phyloP scores from a whole-genome alignment of 352 stramenopile species.

The Lagenidium sp. region DNA sequence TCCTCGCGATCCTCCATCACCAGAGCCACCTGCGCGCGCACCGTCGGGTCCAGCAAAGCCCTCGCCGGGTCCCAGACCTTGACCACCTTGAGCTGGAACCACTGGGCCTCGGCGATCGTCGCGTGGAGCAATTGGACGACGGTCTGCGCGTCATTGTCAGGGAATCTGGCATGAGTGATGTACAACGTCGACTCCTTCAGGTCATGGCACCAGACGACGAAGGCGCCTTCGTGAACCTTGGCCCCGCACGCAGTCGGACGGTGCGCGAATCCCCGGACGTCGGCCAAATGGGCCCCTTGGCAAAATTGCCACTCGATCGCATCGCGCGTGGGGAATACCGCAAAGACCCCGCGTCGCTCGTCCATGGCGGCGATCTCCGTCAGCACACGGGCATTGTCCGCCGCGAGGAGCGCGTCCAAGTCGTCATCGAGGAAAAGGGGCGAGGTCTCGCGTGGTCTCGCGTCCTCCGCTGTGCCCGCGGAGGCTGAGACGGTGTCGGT shows the following conservation, averaged over 20 bases:
- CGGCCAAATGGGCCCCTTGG: constrained; percentile 42
- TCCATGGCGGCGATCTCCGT: constrained; percentile 20
- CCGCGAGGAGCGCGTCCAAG: constrained; percentile 27
- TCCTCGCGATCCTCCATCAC: constrained; percentile 25
- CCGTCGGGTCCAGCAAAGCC: constrained; percentile 9
- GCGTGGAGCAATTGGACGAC: constrained; percentile 15
- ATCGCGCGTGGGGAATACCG: constrained; percentile 30
- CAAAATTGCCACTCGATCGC: constrained; percentile 64
- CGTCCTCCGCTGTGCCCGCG: no score
- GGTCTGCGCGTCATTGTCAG: constrained; percentile 8
- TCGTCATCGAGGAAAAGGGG: constrained; percentile 28
- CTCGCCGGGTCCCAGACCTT: constrained; percentile 49
- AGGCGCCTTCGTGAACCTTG: constrained; percentile 26
- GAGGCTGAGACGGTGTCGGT: constrained; percentile 14
- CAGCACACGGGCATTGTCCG: constrained; percentile 26
- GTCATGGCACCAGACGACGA: constrained; percentile 60
- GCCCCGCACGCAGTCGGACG: constrained; percentile 29
- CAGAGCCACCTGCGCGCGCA: constrained; percentile 21
- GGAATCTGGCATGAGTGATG: constrained; percentile 33
- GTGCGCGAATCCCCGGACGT: constrained; percentile 18
- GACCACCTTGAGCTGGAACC: constrained; percentile 2
- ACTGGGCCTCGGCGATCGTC: constrained; percentile 1
- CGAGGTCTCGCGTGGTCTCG: no score
- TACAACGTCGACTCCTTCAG: constrained; percentile 49
- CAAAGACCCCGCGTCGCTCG: constrained; percentile 27